phyloP scores from a whole-genome alignment of 2,329 filamentous ascomycete species.

The Rutstroemia sydowiana region DNA sequence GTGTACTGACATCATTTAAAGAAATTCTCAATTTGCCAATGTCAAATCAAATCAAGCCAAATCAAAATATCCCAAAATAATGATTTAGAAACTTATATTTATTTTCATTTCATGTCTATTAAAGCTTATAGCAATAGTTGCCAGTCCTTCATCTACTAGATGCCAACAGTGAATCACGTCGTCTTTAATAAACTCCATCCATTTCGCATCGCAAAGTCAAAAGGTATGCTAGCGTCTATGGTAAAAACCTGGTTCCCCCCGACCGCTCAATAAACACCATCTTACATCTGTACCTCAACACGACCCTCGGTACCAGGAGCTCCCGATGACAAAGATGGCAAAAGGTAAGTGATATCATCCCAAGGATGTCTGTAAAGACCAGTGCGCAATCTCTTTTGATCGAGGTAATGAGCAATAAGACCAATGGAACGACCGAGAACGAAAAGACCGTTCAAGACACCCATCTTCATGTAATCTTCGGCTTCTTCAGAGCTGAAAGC shows the following conservation, averaged over 20 bases:
- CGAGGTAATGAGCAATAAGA: constrained; percentile 98
- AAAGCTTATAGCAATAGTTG: not conserved
- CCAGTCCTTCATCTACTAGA: constrained; percentile 12
- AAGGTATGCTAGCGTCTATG: not conserved
- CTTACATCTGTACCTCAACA: constrained; percentile 73
- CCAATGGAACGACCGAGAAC: constrained; percentile 94
- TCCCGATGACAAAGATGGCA: constrained; percentile 69
- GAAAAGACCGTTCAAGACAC: constrained; percentile 98
- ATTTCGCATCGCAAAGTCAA: not conserved
- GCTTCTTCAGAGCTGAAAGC: constrained; percentile 94
- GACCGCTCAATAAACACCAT: not conserved
- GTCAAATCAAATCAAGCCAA: not conserved
- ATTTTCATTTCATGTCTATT: constrained; percentile 9
- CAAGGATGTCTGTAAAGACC: constrained; percentile 98
- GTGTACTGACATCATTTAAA: not conserved
- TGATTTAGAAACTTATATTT: constrained; percentile 13
- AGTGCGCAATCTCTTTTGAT: constrained; percentile 98
- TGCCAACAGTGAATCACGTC: constrained; percentile 6
- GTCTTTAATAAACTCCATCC: not conserved
- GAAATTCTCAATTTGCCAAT: not conserved
- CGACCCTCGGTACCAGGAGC: constrained; percentile 72
- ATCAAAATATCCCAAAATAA: not conserved
- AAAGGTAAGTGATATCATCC: constrained; percentile 95
- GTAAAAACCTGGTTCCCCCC: not conserved
- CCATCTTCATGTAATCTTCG: constrained; percentile 98